Evolutionary conservation across 225 moss, liverwort and hornwort genomes (phyloP).

Genomic region (Takakia lepidozioides): DNA sequence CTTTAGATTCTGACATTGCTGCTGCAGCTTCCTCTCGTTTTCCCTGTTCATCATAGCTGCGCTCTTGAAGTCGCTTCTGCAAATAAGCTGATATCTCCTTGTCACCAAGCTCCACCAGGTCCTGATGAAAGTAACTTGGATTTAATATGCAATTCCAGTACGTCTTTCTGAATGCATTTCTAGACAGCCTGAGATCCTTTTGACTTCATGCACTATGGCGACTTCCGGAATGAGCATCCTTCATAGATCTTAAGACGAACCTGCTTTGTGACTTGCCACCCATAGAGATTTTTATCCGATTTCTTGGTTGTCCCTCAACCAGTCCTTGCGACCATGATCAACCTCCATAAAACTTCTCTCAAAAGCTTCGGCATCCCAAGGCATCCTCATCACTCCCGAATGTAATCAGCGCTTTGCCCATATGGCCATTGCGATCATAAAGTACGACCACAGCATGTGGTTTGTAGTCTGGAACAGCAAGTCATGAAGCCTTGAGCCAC

Average conservation of each 20-base stretch:
- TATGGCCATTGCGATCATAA: slow-evolving; percentile 47
- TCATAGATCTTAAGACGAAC: slow-evolving; percentile 5
- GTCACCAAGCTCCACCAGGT: too few species aligned
- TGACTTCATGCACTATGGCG: too few species aligned
- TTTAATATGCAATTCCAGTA: too few species aligned
- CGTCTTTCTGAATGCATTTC: too few species aligned
- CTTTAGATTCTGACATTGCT: slow-evolving; percentile 33
- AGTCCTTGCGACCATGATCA: slow-evolving; percentile 49
- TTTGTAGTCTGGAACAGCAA: slow-evolving; percentile 26
- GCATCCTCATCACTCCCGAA: slow-evolving; percentile 55
- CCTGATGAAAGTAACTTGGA: too few species aligned
- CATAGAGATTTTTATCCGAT: slow-evolving; percentile 42
- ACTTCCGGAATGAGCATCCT: too few species aligned
- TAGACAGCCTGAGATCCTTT: too few species aligned
- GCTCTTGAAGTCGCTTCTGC: slow-evolving; percentile 22
- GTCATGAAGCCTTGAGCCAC: too few species aligned
- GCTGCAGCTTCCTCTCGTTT: slow-evolving; percentile 27
- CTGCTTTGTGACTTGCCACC: slow-evolving; percentile 67
- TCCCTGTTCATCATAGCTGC: slow-evolving; percentile 30
- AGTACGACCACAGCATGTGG: slow-evolving; percentile 42
- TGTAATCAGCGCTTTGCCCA: slow-evolving; percentile 42
- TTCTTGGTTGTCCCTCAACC: slow-evolving; percentile 14
- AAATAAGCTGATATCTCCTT: too few species aligned
- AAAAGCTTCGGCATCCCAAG: slow-evolving; percentile 69
- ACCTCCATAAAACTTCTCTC: slow-evolving; percentile 43